Percentiles rank a stretch among this genome's conserved stretches.
Evolutionary conservation across 768 basidiomycete species (phyloP).

Genomic region (Chiua virens): DNA sequence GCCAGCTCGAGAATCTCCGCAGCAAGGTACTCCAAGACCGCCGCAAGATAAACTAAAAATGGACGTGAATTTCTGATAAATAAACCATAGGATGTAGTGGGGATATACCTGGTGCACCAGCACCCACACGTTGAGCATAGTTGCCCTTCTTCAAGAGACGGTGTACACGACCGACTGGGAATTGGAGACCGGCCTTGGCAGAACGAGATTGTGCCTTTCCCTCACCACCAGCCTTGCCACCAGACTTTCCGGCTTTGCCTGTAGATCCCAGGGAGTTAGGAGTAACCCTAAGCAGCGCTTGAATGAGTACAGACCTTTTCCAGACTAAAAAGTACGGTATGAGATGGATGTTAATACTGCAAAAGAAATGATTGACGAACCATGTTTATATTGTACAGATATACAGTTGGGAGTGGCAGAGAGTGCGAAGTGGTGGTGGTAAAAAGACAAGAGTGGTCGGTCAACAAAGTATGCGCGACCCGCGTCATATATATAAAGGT

Average conservation of each 20-base stretch:
- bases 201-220: slow-evolving; percentile 69
- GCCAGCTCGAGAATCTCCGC: slow-evolving; percentile 94
- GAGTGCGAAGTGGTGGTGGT: slow-evolving; percentile 24
- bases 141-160: slow-evolving; percentile 86
- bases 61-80: not conserved
- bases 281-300: not conserved
- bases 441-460: slow-evolving; percentile 26
- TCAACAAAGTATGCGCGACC: slow-evolving; percentile 33
- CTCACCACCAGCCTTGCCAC: slow-evolving; percentile 49
- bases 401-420: slow-evolving; percentile 10
- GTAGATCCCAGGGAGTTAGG: slow-evolving; percentile 9
- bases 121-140: slow-evolving; percentile 86
- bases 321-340: slow-evolving; percentile 21
- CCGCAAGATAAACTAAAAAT: slow-evolving; percentile 76
- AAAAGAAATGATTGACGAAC: slow-evolving; percentile 14
- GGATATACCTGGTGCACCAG: slow-evolving; percentile 75
- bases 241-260: slow-evolving; percentile 52
- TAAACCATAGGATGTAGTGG: slow-evolving; percentile 8
- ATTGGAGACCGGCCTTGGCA: slow-evolving; percentile 74
- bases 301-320: slow-evolving; percentile 26
- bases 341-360: slow-evolving; percentile 2
- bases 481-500: slow-evolving; percentile 35
- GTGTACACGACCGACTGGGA: slow-evolving; percentile 92
- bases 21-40: slow-evolving; percentile 88
- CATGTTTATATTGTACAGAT: slow-evolving; percentile 26